Evolutionary conservation across 2,329 filamentous ascomycete genomes (phyloP).

Genomic region (Camptophora hylomeconis): DNA sequence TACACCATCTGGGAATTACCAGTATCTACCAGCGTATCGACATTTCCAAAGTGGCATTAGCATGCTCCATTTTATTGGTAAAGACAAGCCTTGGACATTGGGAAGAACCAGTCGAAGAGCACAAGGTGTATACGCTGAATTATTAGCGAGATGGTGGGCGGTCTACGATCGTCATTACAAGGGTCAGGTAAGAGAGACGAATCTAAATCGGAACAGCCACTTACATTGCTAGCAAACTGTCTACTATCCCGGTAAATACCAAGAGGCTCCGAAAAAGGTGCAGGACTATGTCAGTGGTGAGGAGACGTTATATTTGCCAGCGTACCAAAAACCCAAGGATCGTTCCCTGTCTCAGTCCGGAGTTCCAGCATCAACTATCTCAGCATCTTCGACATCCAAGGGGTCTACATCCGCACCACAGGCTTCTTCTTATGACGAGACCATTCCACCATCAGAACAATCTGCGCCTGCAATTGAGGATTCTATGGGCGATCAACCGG

Average conservation of each 20-base stretch:
- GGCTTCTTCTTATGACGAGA: too few species aligned
- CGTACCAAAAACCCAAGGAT: conserved; percentile 10
- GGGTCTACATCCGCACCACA: conserved; percentile 6
- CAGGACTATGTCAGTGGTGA: conserved; percentile 34
- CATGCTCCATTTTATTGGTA: conserved; percentile 88
- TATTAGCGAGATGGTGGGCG: conserved; percentile 83
- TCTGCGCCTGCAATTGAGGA: conserved; percentile 22
- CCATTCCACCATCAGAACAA: conserved; percentile 6
- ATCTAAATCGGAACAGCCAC: conserved; percentile 1
- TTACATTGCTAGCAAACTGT: too few species aligned
- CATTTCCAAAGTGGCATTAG: conserved; percentile 85
- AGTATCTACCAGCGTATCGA: conserved; percentile 88
- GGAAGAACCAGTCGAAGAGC: conserved; percentile 44
- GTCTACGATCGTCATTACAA: conserved; percentile 83
- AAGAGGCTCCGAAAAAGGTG: conserved; percentile 18
- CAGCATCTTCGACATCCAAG: conserved; percentile 5
- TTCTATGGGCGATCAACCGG: conserved; percentile 30
- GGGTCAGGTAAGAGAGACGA: too few species aligned
- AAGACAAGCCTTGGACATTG: conserved; percentile 75
- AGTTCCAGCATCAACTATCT: conserved; percentile 6
- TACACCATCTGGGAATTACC: conserved; percentile 91
- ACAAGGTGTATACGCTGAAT: conserved; percentile 61
- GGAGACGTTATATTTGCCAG: conserved; percentile 26
- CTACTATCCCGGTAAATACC: background rate
- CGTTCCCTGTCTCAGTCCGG: background rate